Conservation (phyloP, 805 yeast species). For the Nakazawaea populi region DNA sequence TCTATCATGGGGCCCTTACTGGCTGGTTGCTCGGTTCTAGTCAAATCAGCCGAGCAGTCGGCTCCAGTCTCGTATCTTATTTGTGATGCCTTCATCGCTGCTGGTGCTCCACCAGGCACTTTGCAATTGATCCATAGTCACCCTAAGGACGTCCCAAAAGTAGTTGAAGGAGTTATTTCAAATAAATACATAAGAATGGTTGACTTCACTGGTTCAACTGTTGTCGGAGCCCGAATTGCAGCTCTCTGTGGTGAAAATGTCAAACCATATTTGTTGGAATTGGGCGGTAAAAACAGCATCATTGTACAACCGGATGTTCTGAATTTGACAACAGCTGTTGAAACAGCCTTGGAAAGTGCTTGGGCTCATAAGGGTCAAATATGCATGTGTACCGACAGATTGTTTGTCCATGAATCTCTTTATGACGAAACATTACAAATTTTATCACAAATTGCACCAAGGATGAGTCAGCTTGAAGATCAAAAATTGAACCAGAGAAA, state of each 20-base stretch:
- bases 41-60: constrained; percentile 35
- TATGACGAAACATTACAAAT: constrained; percentile 24
- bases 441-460: constrained; percentile 14
- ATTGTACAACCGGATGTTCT: constrained; percentile 27
- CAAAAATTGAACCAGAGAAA: constrained; percentile 26
- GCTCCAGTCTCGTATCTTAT: constrained; percentile 27
- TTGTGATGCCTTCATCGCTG: constrained; percentile 27
- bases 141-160: constrained; percentile 20
- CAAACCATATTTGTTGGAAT: constrained; percentile 36
- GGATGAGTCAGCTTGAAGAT: constrained; percentile 14
- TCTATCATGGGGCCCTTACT: constrained; percentile 37
- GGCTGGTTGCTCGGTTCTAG: constrained; percentile 43
- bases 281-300: constrained; percentile 39
- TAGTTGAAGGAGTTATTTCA: constrained; percentile 23
- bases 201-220: constrained; percentile 42
- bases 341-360: constrained; percentile 24
- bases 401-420: constrained; percentile 28
- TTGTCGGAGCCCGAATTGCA: constrained; percentile 32
- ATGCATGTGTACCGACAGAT: constrained; percentile 39
- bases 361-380: constrained; percentile 43
- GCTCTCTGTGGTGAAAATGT: constrained; percentile 28
- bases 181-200: constrained; percentile 27
- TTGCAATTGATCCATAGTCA: constrained; percentile 28
- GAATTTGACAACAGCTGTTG: constrained; percentile 27
- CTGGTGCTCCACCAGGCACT: constrained; percentile 32